Evolutionary conservation across 139 green algal genomes (phyloP).

Genomic region (Trebouxia sp.): DNA sequence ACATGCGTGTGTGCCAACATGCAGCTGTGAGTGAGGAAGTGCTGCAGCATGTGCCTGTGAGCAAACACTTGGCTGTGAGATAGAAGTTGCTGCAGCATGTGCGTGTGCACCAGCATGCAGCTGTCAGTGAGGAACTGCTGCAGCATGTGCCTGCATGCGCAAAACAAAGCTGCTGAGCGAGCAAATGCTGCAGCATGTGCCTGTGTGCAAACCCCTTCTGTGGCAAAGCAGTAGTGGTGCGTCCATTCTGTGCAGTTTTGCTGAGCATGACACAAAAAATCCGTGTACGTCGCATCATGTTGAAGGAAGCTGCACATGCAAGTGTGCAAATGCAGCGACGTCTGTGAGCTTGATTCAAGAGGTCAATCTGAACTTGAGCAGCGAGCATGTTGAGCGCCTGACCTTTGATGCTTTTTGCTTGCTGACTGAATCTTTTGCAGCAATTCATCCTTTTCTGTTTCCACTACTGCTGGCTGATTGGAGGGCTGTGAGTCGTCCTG

Average conservation of each 20-base stretch:
- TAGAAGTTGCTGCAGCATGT: too few relatives aligned
- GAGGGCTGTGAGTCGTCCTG: too few relatives aligned
- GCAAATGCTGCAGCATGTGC: not conserved
- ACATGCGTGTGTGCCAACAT: too few relatives aligned
- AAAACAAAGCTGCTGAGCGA: not conserved
- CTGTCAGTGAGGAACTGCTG: not conserved
- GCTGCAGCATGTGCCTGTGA: constrained; percentile 22
- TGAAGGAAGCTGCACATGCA: not conserved
- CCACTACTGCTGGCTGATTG: not conserved
- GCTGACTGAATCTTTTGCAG: not conserved
- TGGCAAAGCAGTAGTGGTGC: not conserved
- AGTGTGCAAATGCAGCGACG: not conserved
- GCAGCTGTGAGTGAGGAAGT: too few relatives aligned
- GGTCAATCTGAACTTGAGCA: not conserved
- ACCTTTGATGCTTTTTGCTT: constrained; percentile 26
- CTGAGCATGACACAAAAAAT: not conserved
- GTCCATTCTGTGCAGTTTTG: not conserved
- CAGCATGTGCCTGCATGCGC: not conserved
- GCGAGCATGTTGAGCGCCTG: not conserved
- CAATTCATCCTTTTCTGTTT: not conserved
- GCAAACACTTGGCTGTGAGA: too few relatives aligned
- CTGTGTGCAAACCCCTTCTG: not conserved
- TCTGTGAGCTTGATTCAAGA: not conserved
- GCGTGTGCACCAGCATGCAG: too few relatives aligned
- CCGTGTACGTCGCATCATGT: not conserved